Evolutionary conservation across 129 eudicot genomes (phyloP), one percentile per base, ranked within the genome.

Genomic region (Erigeron canadensis): DNA sequence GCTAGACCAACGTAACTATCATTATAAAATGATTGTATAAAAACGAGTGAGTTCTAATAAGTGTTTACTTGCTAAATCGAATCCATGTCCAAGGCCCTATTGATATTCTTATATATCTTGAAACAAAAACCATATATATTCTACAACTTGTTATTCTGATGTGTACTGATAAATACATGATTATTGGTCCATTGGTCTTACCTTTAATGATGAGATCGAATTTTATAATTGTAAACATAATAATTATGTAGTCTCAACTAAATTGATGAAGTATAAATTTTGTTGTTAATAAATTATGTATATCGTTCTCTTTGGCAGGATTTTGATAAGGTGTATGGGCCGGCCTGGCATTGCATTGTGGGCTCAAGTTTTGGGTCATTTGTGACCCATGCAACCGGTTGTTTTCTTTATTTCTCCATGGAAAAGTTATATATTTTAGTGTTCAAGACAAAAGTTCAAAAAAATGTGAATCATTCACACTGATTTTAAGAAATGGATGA

Each of bases 291-390:
- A 34, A 42, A 58, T 44, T 57, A 17, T 11, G 28, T 34, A 12
- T 67, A 57, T 45, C 45, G 45, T 59, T n/a, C n/a, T n/a, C n/a
- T n/a, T 8, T 68, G 69, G 78, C 91, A 90, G 97, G 97, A 91
- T 44, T 91, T 91, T 69, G 97, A 91, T 65, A 86, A 88, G 65
- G 86, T 86, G 4, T 91, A 91, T 78, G 97, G 97, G 65, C 95
- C 97, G 67, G 85, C 97, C 12, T 91, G 97, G 97, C 97, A 88
- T 70, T 91, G 97, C 80, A 91, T 91, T 0, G 97, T 86, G 84
- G 97, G 97, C 71, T 88, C 97, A 72, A 91, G 90, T 72, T 91
- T 91, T 38, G 97, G 97, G 16, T 91, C 97, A 47, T 91, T 81
- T 73, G 97, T 91, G 17, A 91, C 97, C 28, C 95, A 91, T 60